Evolutionary conservation across 345 rosid genomes (phyloP), one percentile per base, ranked within the genome.

Genomic region (Gossypium anomalum): DNA sequence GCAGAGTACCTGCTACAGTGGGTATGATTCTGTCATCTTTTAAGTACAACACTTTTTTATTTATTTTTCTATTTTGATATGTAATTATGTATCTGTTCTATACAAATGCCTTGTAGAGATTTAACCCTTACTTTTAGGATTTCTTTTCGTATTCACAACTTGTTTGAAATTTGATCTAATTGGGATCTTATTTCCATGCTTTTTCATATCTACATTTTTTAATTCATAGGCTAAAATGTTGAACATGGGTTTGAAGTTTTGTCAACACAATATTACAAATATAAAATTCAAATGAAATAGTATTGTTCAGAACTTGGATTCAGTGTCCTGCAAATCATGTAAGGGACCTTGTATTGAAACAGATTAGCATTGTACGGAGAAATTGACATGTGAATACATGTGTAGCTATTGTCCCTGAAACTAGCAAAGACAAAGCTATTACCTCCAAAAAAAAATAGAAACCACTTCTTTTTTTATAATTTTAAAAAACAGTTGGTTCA

Each of bases 1-100:
- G 99, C 97, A 16, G 99, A 95, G 81, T 87, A 95, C 83, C 80
- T 95, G 77, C 90, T 91, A 67, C 87, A 76, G 20, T 93, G 97
- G 99, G 99, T 95, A 88, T 56, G 72, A 59, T 71, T 77, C 27
- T 74, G 19, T 17, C 12, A 17, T 49, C 65, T 41, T 53, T 56
- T 55, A 68, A 48, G 15, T 27, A 27, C 9, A 8, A 6, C 17
- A 20, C 52, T 11, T 27, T 41, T 64, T 65, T 2, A 16, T 52
- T 25, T 16, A 14, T 51, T 49, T 47, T 51, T 25, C 10, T 16
- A 29, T 47, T 70, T 49, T 3, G 15, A 29, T 52, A 8, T 15
- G 12, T 49, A 25, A 9, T 23, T 25, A 16, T 9, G 4, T 27
- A 52, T 70, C 2, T 29, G 47, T 52, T 70, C 14, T 43, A n/a